phyloP scores from a whole-genome alignment of 495 filamentous ascomycete genomes.

The Tuber brumale region DNA sequence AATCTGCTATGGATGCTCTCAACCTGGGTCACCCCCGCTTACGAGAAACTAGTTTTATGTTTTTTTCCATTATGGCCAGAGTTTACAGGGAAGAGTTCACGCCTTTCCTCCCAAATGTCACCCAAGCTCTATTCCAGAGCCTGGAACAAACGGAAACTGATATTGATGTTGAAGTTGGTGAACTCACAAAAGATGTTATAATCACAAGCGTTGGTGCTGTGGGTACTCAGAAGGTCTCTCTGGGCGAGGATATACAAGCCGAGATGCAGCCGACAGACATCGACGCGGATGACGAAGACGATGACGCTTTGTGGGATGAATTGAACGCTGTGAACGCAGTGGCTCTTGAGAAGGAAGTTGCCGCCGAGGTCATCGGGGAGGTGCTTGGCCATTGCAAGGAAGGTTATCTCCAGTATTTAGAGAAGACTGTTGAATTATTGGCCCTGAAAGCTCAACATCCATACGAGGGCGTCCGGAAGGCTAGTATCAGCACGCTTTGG shows the following conservation, averaged over 20 bases:
- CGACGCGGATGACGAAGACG: conserved; percentile 55
- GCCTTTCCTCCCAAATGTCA: conserved; percentile 75
- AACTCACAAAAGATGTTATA: conserved; percentile 69
- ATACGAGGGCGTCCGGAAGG: conserved; percentile 91
- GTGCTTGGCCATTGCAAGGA: conserved; percentile 75
- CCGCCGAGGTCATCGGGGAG: conserved; percentile 88
- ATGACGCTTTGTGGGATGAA: conserved; percentile 47
- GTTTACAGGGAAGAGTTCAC: conserved; percentile 88
- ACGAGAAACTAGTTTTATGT: conserved; percentile 89
- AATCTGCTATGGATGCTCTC: conserved; percentile 82
- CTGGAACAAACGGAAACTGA: conserved; percentile 87
- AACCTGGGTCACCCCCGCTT: conserved; percentile 83
- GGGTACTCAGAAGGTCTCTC: conserved; percentile 51
- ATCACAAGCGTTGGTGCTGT: conserved; percentile 70
- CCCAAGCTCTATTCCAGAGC: conserved; percentile 75
- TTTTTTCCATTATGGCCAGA: conserved; percentile 90
- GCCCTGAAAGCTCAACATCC: conserved; percentile 73
- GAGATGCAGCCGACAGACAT: conserved; percentile 56
- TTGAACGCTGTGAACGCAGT: conserved; percentile 71
- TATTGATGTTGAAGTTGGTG: conserved; percentile 68
- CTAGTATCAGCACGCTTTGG: conserved; percentile 83
- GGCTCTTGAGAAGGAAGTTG: conserved; percentile 94
- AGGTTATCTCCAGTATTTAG: conserved; percentile 75
- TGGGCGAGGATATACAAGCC: conserved; percentile 50
- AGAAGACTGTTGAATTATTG: conserved; percentile 79